Evolutionary conservation across 2,329 filamentous ascomycete genomes (phyloP).

Genomic region (Pseudocercospora crystallina): DNA sequence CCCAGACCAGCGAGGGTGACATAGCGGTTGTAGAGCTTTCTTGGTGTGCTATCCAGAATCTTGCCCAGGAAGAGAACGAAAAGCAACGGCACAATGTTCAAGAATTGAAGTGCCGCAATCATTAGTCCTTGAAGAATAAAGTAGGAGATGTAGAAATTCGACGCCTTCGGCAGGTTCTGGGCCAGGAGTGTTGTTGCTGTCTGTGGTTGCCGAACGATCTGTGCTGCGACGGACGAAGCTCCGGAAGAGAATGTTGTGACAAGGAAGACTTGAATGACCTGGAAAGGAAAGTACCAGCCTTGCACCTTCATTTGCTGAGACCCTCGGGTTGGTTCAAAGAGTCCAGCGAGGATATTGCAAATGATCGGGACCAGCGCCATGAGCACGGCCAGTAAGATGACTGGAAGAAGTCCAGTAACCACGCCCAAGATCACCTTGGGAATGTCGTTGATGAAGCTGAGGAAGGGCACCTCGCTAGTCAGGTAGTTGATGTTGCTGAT

Average conservation of each 20-base stretch:
- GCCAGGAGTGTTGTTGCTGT: constrained; percentile 32
- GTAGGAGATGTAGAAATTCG: constrained; percentile 40
- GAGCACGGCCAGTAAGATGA: constrained; percentile 42
- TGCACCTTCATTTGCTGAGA: constrained; percentile 41
- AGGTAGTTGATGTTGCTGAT: constrained; percentile 47
- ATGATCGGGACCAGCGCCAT: constrained; percentile 48
- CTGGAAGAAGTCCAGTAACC: constrained; percentile 47
- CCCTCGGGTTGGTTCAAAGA: constrained; percentile 37
- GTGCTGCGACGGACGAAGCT: constrained; percentile 29
- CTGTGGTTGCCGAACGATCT: constrained; percentile 34
- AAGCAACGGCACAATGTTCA: constrained; percentile 32
- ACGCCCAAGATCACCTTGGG: constrained; percentile 44
- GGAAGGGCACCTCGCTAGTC: constrained; percentile 38
- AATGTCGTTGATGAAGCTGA: constrained; percentile 45
- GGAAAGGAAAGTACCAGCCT: constrained; percentile 39
- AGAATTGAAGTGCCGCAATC: constrained; percentile 27
- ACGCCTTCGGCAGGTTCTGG: constrained; percentile 36
- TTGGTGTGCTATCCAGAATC: constrained; percentile 41
- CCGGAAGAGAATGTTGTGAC: constrained; percentile 38
- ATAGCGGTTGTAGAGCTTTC: constrained; percentile 46
- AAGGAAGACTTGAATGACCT: constrained; percentile 41
- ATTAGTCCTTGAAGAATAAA: constrained; percentile 37
- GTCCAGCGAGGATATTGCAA: constrained; percentile 30
- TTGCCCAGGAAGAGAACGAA: constrained; percentile 31
- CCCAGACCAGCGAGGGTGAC: constrained; percentile 40